Evolutionary conservation across 768 basidiomycete genomes (phyloP).

Genomic region (Boletus vinaceobasis): DNA sequence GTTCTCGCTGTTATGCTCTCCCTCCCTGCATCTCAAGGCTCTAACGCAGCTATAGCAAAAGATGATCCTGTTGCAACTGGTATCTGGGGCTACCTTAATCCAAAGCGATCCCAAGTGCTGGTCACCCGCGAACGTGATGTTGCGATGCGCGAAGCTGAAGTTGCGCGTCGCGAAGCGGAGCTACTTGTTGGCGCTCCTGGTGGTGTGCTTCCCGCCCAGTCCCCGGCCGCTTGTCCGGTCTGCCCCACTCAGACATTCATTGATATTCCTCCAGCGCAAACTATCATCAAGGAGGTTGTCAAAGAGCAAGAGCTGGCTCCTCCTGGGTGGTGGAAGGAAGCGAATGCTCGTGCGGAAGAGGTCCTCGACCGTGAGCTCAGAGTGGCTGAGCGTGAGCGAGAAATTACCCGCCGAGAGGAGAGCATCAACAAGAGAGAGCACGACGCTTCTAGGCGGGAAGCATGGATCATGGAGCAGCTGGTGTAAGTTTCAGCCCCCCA

Average conservation of each 20-base stretch:
- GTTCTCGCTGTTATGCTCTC: slow-evolving; percentile 91
- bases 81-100: slow-evolving; percentile 71
- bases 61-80: slow-evolving; percentile 44
- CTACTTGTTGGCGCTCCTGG: slow-evolving; percentile 79
- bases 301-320: slow-evolving; percentile 77
- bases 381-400: slow-evolving; percentile 81
- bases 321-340: slow-evolving; percentile 72
- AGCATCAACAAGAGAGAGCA: slow-evolving; percentile 81
- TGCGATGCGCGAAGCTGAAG: slow-evolving; percentile 81
- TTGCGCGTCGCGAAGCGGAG: slow-evolving; percentile 86
- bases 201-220: slow-evolving; percentile 61
- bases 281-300: slow-evolving; percentile 84
- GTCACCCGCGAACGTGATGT: slow-evolving; percentile 77
- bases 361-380: slow-evolving; percentile 81
- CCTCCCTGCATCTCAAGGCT: slow-evolving; percentile 56
- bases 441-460: slow-evolving; percentile 81
- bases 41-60: slow-evolving; percentile 29
- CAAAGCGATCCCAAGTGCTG: slow-evolving; percentile 78
- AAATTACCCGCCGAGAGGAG: slow-evolving; percentile 84
- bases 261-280: slow-evolving; percentile 64
- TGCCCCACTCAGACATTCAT: slow-evolving; percentile 54
- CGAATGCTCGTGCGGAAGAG: slow-evolving; percentile 72
- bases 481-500: slow-evolving; percentile 50
- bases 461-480: slow-evolving; percentile 91
- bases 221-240: slow-evolving; percentile 53